These are phyloP conservation scores for Phaeotremella fagi DNA, from an alignment of 768 basidiomycete genomes.

Conservation along the genomic window DNA sequence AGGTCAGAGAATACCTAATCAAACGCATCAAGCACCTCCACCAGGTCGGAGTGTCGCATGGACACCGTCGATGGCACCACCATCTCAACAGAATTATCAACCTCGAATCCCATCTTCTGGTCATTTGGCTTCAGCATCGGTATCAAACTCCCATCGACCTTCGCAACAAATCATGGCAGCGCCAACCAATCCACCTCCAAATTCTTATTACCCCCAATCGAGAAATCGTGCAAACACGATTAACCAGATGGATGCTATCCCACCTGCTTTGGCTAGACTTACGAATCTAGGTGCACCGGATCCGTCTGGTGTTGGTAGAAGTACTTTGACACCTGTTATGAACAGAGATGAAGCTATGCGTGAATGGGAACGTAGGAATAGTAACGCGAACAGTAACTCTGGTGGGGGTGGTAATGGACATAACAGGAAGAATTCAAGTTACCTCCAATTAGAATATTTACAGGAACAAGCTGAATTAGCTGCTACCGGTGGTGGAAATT, in stretches of 20 bases:
- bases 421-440: slow-evolving; percentile 57
- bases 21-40: slow-evolving; percentile 40
- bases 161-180: slow-evolving; percentile 8
- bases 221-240: slow-evolving; percentile 86
- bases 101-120: slow-evolving; percentile 38
- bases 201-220: slow-evolving; percentile 56
- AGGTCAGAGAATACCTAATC: slow-evolving; percentile 23
- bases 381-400: too few species aligned
- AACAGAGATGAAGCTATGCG: slow-evolving; percentile 91
- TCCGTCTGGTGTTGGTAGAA: slow-evolving; percentile 36
- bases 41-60: slow-evolving; percentile 33
- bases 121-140: slow-evolving; percentile 17
- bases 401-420: slow-evolving; percentile 57
- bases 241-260: slow-evolving; percentile 85
- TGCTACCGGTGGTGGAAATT: slow-evolving; percentile 30
- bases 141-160: slow-evolving; percentile 16
- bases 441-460: slow-evolving; percentile 83
- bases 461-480: slow-evolving; percentile 75
- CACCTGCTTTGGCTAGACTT: slow-evolving; percentile 82
- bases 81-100: slow-evolving; percentile 24
- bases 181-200: slow-evolving; percentile 58
- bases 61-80: slow-evolving; percentile 19
- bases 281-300: slow-evolving; percentile 73
- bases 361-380: slow-evolving; percentile 90
- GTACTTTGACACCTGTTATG: slow-evolving; percentile 80